phyloP scores from a whole-genome alignment of 495 filamentous ascomycete species.

The Sordaria brevicollis region DNA sequence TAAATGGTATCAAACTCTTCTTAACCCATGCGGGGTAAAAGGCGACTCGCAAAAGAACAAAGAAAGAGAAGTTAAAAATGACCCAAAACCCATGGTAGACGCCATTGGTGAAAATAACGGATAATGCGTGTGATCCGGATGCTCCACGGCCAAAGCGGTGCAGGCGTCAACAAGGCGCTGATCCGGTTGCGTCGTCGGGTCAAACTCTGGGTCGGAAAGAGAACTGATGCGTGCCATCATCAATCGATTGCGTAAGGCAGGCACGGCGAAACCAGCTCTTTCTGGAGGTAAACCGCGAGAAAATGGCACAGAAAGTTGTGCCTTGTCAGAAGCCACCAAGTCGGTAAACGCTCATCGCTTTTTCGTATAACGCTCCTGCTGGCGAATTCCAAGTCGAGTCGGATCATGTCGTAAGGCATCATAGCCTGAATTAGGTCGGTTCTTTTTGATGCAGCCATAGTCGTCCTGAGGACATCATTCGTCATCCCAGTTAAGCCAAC shows the following conservation, averaged over 20 bases:
- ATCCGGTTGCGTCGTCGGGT: neutral
- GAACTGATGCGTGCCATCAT: neutral
- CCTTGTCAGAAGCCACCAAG: neutral
- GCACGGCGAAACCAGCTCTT: neutral
- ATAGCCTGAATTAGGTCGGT: neutral
- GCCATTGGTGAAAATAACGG: neutral
- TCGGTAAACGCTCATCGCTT: neutral
- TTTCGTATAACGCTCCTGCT: neutral
- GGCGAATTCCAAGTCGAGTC: neutral
- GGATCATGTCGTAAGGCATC: neutral
- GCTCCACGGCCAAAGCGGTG: neutral
- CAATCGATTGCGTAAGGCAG: neutral
- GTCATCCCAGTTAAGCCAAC: neutral
- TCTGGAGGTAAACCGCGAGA: neutral
- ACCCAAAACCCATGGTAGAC: neutral
- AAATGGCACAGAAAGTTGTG: neutral
- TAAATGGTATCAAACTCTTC: conserved; percentile 1
- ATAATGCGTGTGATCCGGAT: neutral
- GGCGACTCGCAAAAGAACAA: neutral
- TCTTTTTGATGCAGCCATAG: neutral
- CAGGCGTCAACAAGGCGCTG: neutral
- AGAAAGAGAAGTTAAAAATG: neutral
- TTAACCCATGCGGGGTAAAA: neutral
- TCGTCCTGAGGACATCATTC: neutral
- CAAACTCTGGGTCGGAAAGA: neutral